Evolutionary conservation across 2,329 filamentous ascomycete genomes (phyloP), one percentile per base, ranked within the genome.

Genomic region (Aspergillus pseudoterreus): DNA sequence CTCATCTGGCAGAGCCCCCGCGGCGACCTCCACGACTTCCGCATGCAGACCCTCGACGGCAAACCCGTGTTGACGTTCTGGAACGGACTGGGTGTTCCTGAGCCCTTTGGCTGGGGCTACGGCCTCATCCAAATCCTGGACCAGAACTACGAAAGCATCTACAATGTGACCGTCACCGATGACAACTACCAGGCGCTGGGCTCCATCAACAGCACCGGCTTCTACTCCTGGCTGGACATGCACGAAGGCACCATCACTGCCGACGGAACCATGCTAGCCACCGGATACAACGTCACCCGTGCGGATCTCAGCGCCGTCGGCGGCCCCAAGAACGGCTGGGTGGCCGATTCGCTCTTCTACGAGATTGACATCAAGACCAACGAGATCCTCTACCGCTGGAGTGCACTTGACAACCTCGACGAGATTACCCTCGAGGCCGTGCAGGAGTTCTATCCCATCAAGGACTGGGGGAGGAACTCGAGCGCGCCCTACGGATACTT

Each of bases 361-460:
- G 63, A 66, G 49, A 61, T 66, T 15, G 63, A 67, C 14, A 51
- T 67, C 17, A 52, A 50, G 10, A 68, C 64, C 6, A 65, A 63
- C 15, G 56, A 63, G 15, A 55, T 63, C 4, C 42, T 66, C 5
- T 65, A 59, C 49, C 53, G 55, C n/a, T 68, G 64, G 65, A 63
- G 61, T 39, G 62, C 65, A 12, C 51, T 59, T 4, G 64, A 66
- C 11, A 60, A 67, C 41, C 2, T 42, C 11, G 17, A 42, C 19
- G 5, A 42, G 17, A 42, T 42, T 19, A 19, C 39, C 15, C 39
- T 42, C 4, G 39, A 42, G 39, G 39, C n/a, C 6, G 39, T 42
- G 5, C 39, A 42, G 17, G 14, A 42, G 12, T 42, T 42, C 39
- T 50, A 45, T 19, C 22, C 24, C 11, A 22, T 50, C 21, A 15